Conservation (phyloP, 306 rosid genomes). For the Begonia loranthoides region DNA sequence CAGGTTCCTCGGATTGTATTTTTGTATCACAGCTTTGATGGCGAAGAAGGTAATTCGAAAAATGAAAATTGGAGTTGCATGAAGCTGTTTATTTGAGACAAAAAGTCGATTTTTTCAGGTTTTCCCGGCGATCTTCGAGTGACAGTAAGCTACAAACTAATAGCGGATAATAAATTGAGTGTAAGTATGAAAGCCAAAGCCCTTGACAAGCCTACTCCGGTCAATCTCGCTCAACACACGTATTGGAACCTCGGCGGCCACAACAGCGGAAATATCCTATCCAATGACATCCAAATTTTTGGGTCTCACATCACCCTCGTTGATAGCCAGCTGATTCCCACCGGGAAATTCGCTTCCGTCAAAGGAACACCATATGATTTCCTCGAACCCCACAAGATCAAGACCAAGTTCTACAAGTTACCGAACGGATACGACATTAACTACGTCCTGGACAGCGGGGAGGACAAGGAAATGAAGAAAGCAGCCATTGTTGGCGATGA, state of each 20-base stretch:
- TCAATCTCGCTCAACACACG: constrained; percentile 62
- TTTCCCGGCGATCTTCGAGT: constrained; percentile 73
- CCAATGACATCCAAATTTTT: constrained; percentile 41
- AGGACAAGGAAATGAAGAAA: constrained; percentile 14
- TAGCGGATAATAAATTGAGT: constrained; percentile 25
- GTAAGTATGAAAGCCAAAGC: constrained; percentile 57
- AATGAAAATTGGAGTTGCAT: background rate
- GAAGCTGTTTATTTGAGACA: too few species aligned
- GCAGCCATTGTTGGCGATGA: constrained; percentile 44
- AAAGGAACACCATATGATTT: constrained; percentile 75
- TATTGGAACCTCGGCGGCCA: constrained; percentile 87
- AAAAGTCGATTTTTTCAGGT: constrained; percentile 23
- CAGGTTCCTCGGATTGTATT: constrained; percentile 44
- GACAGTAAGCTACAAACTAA: constrained; percentile 41
- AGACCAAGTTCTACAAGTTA: constrained; percentile 45
- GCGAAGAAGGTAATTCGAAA: constrained; percentile 55
- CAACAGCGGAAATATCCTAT: constrained; percentile 55
- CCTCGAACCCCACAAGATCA: constrained; percentile 38
- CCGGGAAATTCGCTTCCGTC: constrained; percentile 41
- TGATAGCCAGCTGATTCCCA: constrained; percentile 58
- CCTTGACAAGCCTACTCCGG: constrained; percentile 74
- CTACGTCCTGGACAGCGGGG: constrained; percentile 43
- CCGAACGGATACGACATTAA: constrained; percentile 63
- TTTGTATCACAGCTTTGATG: constrained; percentile 53
- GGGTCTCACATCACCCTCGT: constrained; percentile 52